Percentiles rank a stretch among this genome's conserved stretches.
phyloP scores from a whole-genome alignment of 805 yeast genomes.

The Wickerhamiella vanderwaltii region DNA sequence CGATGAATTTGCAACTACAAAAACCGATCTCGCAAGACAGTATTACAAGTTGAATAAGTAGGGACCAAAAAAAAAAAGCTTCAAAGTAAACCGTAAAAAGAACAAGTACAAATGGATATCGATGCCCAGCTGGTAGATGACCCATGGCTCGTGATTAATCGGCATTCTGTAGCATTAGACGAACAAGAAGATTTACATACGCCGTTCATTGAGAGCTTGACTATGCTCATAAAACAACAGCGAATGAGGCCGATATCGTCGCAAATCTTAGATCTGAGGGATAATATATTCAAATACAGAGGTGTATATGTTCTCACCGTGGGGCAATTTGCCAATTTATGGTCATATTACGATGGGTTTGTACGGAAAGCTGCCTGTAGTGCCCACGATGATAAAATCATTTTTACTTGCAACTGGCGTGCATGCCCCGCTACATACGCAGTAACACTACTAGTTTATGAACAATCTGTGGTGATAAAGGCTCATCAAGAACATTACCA shows the following conservation, averaged over 20 bases:
- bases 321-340: constrained; percentile 4
- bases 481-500: constrained; percentile 5
- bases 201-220: background rate
- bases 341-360: constrained; percentile 10
- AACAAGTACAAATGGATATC: constrained; percentile 1
- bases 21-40: background rate
- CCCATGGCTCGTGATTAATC: background rate
- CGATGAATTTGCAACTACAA: background rate
- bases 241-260: background rate
- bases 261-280: constrained; percentile 1
- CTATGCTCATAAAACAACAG: constrained; percentile 1
- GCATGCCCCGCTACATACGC: constrained; percentile 7
- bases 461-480: background rate
- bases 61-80: background rate
- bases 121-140: background rate
- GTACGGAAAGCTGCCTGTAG: background rate
- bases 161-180: background rate
- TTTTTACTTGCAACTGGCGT: constrained; percentile 4
- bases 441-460: background rate
- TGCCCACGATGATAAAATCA: background rate
- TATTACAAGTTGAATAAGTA: constrained; percentile 6
- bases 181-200: background rate
- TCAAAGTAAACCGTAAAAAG: background rate
- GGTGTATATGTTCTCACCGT: background rate
- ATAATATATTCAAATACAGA: background rate